Conservation (phyloP, 495 filamentous ascomycete genomes). For the Annulohypoxylon maeteangense region DNA sequence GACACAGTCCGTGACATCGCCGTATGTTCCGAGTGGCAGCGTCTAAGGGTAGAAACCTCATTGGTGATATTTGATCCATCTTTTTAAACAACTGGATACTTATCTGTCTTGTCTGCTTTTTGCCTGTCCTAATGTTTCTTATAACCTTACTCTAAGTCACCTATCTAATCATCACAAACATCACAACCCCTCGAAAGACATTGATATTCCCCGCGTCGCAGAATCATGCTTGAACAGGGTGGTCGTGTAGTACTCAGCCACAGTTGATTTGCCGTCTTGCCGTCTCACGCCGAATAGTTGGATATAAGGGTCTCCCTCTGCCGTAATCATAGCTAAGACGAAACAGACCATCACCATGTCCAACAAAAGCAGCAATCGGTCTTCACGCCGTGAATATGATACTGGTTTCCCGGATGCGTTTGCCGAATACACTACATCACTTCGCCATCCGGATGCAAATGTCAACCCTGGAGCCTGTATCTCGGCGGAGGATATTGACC, state of each 20-base stretch:
- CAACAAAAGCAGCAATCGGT: constrained; percentile 40
- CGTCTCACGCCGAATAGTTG: not conserved
- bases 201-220: constrained; percentile 6
- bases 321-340: constrained; percentile 17
- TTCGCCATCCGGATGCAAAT: constrained; percentile 47
- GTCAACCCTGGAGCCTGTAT: constrained; percentile 43
- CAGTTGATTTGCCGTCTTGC: not conserved
- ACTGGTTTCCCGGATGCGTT: constrained; percentile 49
- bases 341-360: constrained; percentile 35
- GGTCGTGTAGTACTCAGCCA: constrained; percentile 1
- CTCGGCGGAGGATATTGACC: constrained; percentile 47
- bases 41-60: constrained; percentile 18
- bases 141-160: not conserved
- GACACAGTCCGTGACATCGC: constrained; percentile 3
- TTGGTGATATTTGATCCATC: constrained; percentile 15
- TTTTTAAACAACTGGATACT: not conserved
- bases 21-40: constrained; percentile 29
- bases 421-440: constrained; percentile 43
- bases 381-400: constrained; percentile 41
- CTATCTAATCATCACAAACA: not conserved
- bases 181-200: not conserved
- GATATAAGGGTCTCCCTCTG: constrained; percentile 1
- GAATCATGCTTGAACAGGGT: constrained; percentile 12
- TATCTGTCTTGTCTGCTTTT: not conserved
- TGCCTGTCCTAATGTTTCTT: not conserved